A percentile compares a stretch with the other conserved stretches of the same genome.
These are phyloP conservation scores for Cicer bijugum DNA, from an alignment of 306 rosid species.

Conservation along the genomic window DNA sequence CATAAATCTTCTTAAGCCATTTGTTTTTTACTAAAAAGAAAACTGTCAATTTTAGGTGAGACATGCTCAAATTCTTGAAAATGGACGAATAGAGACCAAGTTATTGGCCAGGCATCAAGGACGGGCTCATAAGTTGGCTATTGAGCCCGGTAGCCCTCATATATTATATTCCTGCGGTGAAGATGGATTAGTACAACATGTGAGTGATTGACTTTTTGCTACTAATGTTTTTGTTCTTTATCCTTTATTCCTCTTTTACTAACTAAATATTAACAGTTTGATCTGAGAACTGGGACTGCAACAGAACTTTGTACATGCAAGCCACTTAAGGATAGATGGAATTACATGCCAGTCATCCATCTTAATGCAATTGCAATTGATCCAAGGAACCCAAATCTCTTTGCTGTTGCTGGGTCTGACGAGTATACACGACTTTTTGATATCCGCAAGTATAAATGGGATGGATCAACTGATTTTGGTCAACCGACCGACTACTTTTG, in stretches of 20 bases:
- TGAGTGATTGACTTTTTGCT: slow-evolving; percentile 55
- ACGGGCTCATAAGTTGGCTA: slow-evolving; percentile 90
- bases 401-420: slow-evolving; percentile 84
- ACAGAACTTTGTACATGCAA: slow-evolving; percentile 82
- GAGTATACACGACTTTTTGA: slow-evolving; percentile 84
- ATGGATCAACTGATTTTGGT: slow-evolving; percentile 75
- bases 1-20: slow-evolving; percentile 2
- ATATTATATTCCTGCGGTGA: slow-evolving; percentile 91
- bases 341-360: slow-evolving; percentile 52
- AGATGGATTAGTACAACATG: slow-evolving; percentile 94
- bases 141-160: slow-evolving; percentile 96
- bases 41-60: slow-evolving; percentile 71
- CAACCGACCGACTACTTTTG: slow-evolving; percentile 72
- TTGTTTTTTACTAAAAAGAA: slow-evolving; percentile 10
- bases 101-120: slow-evolving; percentile 69
- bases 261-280: slow-evolving; percentile 68
- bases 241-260: slow-evolving; percentile 17
- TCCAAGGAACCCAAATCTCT: slow-evolving; percentile 93
- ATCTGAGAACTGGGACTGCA: slow-evolving; percentile 73
- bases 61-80: slow-evolving; percentile 67
- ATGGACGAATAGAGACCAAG: slow-evolving; percentile 61
- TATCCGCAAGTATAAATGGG: slow-evolving; percentile 82
- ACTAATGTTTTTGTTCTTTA: slow-evolving; percentile 14
- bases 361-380: slow-evolving; percentile 91
- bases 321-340: slow-evolving; percentile 57